Conservation (phyloP, 1,139 yeast genomes). For the Candida sanyaensis region DNA sequence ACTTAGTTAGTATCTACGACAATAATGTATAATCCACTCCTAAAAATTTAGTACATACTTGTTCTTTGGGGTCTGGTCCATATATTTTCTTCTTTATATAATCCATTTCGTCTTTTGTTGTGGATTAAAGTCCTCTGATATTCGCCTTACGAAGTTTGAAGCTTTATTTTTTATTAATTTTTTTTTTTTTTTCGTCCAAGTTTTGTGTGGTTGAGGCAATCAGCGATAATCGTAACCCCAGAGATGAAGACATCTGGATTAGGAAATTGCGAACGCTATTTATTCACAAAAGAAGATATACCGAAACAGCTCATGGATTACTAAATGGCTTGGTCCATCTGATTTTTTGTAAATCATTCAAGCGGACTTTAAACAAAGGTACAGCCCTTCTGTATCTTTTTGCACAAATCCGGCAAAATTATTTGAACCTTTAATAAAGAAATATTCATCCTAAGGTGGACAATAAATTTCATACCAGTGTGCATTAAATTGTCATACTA, state of each 20-base stretch:
- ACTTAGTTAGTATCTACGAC: conserved; percentile 21
- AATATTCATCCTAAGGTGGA: no score
- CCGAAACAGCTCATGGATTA: no score
- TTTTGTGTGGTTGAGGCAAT: conserved; percentile 1
- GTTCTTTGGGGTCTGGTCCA: conserved; percentile 97
- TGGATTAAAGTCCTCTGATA: background rate
- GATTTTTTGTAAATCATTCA: no score
- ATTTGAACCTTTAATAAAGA: no score
- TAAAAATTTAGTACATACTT: conserved; percentile 38
- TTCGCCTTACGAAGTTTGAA: background rate
- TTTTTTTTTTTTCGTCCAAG: background rate
- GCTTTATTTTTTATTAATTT: background rate
- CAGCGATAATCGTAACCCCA: background rate
- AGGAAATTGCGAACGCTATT: background rate
- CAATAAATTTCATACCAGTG: no score
- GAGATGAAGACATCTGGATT: background rate
- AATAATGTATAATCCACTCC: background rate
- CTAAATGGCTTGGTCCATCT: no score
- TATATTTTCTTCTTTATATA: conserved; percentile 79
- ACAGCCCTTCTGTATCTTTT: no score
- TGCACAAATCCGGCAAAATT: no score
- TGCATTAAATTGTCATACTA: no score
- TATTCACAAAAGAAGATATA: no score
- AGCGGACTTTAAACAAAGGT: no score
- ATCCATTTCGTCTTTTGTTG: conserved; percentile 48